Evolutionary conservation across 2,329 filamentous ascomycete species (phyloP).

Genomic region (Camillea tinctor): DNA sequence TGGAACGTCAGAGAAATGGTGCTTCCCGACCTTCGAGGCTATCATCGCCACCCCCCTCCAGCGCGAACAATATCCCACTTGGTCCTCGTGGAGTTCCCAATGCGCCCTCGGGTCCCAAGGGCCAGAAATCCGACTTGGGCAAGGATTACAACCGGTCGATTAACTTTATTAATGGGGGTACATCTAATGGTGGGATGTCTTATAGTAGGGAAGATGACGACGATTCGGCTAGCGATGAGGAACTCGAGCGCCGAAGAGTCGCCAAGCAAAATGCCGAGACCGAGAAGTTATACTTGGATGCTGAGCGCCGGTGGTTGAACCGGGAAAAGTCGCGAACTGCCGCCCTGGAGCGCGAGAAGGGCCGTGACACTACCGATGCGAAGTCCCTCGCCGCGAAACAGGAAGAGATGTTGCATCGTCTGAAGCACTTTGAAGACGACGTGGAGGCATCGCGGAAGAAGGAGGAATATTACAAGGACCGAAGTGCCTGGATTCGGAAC

Average conservation of each 20-base stretch:
- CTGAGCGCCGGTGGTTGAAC: constrained; percentile 87
- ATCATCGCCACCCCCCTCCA: constrained; percentile 66
- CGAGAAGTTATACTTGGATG: constrained; percentile 79
- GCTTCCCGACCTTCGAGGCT: constrained; percentile 63
- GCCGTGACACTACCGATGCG: constrained; percentile 74
- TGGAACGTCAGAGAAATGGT: constrained; percentile 74
- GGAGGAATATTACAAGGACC: constrained; percentile 85
- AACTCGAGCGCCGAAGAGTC: constrained; percentile 71
- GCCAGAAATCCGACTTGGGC: constrained; percentile 51
- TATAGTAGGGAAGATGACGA: constrained; percentile 77
- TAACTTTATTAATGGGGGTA: constrained; percentile 77
- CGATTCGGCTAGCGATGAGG: constrained; percentile 81
- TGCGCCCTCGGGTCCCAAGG: constrained; percentile 66
- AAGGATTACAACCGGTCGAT: constrained; percentile 58
- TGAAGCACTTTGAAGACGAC: constrained; percentile 87
- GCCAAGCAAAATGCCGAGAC: constrained; percentile 72
- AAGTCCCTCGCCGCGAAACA: constrained; percentile 62
- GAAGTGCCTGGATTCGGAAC: constrained; percentile 79
- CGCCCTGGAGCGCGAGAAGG: constrained; percentile 80
- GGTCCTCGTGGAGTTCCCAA: constrained; percentile 71
- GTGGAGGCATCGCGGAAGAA: constrained; percentile 69
- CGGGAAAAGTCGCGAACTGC: constrained; percentile 81
- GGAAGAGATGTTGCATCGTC: constrained; percentile 67
- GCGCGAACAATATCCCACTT: constrained; percentile 71
- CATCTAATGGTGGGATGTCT: constrained; percentile 57